Evolutionary conservation across 2,329 filamentous ascomycete species (phyloP).

Genomic region (Aspergillus luchuensis): DNA sequence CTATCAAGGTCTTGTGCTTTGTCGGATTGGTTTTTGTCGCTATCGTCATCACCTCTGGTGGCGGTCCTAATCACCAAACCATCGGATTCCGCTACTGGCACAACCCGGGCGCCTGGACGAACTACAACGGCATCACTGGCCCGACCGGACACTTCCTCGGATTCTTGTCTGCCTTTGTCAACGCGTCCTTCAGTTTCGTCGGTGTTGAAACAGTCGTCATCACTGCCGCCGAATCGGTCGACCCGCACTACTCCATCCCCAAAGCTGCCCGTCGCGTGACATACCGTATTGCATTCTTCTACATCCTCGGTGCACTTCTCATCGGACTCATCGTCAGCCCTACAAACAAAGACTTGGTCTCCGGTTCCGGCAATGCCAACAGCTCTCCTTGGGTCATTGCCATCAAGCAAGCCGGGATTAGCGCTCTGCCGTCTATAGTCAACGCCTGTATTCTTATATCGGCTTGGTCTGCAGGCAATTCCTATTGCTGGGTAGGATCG

Average conservation of each 20-base stretch:
- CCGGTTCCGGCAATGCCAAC: conserved; percentile 32
- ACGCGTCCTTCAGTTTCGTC: conserved; percentile 45
- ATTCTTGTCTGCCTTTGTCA: conserved; percentile 43
- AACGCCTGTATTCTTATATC: conserved; percentile 41
- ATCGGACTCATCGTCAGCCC: conserved; percentile 35
- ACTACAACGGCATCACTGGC: conserved; percentile 35
- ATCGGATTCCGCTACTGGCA: conserved; percentile 41
- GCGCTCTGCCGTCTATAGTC: conserved; percentile 36
- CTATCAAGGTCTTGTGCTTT: conserved; percentile 37
- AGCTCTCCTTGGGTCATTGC: conserved; percentile 42
- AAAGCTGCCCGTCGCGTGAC: conserved; percentile 46
- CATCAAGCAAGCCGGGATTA: conserved; percentile 37
- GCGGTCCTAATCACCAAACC: conserved; percentile 32
- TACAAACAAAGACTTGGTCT: conserved; percentile 22
- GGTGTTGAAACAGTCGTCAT: conserved; percentile 46
- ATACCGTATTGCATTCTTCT: conserved; percentile 44
- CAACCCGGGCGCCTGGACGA: conserved; percentile 35
- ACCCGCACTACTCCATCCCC: conserved; percentile 44
- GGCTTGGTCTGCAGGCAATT: conserved; percentile 46
- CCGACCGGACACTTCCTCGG: conserved; percentile 38
- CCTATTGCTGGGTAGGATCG: conserved; percentile 55
- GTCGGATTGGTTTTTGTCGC: conserved; percentile 33
- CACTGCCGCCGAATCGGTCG: conserved; percentile 44
- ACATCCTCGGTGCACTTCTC: conserved; percentile 34
- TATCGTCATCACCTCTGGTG: conserved; percentile 38